Conservation (phyloP, 1,139 yeast genomes). For the Meyerozyma smithsonii region DNA sequence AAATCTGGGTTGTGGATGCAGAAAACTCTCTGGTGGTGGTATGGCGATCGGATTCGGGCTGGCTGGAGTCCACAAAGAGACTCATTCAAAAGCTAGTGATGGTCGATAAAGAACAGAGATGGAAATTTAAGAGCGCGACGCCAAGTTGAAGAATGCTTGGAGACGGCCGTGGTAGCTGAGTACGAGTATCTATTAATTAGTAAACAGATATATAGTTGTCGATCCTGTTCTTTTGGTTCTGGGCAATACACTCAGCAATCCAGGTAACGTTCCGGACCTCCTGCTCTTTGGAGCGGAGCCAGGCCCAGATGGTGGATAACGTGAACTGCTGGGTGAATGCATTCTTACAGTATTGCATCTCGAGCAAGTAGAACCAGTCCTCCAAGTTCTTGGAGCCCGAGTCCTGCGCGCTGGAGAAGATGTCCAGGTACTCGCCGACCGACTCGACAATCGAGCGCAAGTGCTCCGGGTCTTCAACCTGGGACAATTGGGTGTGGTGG, state of each 20-base stretch:
- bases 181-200: slow-evolving; percentile 22
- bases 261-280: slow-evolving; percentile 95
- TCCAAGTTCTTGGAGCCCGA: slow-evolving; percentile 62
- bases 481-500: slow-evolving; percentile 65
- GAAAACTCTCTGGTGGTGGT: slow-evolving; percentile 16
- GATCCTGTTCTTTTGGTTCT: slow-evolving; percentile 77
- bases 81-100: slow-evolving; percentile 3
- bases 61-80: slow-evolving; percentile 3
- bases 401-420: slow-evolving; percentile 51
- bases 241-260: slow-evolving; percentile 97
- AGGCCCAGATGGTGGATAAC: slow-evolving; percentile 87
- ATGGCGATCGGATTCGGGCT: background rate
- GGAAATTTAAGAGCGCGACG: too few relatives aligned
- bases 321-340: slow-evolving; percentile 98
- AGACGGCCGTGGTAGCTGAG: too few relatives aligned
- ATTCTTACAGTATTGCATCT: slow-evolving; percentile 86
- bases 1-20: slow-evolving; percentile 36
- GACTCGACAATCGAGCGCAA: slow-evolving; percentile 68
- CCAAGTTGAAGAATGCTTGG: too few relatives aligned
- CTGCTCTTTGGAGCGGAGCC: slow-evolving; percentile 94
- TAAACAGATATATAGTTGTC: slow-evolving; percentile 74
- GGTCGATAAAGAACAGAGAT: too few relatives aligned
- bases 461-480: slow-evolving; percentile 82
- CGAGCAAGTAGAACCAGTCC: slow-evolving; percentile 88
- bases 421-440: slow-evolving; percentile 67